A percentile compares a stretch with the other conserved stretches of the same genome.
These are phyloP conservation scores for Phytophthora nicotianae DNA, from an alignment of 352 stramenopile genomes.

Conservation along the genomic window DNA sequence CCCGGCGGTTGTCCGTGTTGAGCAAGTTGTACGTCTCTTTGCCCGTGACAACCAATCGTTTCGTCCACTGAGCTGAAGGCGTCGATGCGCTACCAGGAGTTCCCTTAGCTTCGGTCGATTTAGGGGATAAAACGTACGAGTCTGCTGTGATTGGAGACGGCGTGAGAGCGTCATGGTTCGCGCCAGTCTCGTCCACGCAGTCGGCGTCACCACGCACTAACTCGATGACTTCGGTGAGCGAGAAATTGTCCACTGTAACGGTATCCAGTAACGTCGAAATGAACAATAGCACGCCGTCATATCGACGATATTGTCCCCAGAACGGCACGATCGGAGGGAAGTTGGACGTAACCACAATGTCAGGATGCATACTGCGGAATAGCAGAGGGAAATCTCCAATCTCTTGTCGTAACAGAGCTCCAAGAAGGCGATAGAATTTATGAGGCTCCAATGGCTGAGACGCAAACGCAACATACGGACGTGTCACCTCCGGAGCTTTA, in stretches of 20 bases:
- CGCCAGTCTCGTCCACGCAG: constrained; percentile 58
- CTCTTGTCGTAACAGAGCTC: constrained; percentile 68
- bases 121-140: constrained; percentile 45
- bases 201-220: constrained; percentile 72
- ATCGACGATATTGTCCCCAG: constrained; percentile 85
- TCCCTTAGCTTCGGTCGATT: constrained; percentile 17
- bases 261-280: constrained; percentile 84
- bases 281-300: constrained; percentile 79
- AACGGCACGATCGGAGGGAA: constrained; percentile 88
- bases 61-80: constrained; percentile 67
- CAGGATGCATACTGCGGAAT: constrained; percentile 80
- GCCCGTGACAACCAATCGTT: constrained; percentile 76
- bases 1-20: constrained; percentile 56
- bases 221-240: constrained; percentile 75
- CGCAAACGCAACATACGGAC: constrained; percentile 66
- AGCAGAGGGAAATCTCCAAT: constrained; percentile 75
- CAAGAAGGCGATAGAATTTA: constrained; percentile 80
- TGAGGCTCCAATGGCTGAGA: constrained; percentile 71
- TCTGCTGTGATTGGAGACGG: constrained; percentile 34
- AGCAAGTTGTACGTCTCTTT: constrained; percentile 85
- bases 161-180: constrained; percentile 29
- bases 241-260: constrained; percentile 76
- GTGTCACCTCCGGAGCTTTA: constrained; percentile 48
- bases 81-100: constrained; percentile 45
- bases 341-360: constrained; percentile 80